Evolutionary conservation across 345 rosid species (phyloP).

Genomic region (Eucalyptus marginata): DNA sequence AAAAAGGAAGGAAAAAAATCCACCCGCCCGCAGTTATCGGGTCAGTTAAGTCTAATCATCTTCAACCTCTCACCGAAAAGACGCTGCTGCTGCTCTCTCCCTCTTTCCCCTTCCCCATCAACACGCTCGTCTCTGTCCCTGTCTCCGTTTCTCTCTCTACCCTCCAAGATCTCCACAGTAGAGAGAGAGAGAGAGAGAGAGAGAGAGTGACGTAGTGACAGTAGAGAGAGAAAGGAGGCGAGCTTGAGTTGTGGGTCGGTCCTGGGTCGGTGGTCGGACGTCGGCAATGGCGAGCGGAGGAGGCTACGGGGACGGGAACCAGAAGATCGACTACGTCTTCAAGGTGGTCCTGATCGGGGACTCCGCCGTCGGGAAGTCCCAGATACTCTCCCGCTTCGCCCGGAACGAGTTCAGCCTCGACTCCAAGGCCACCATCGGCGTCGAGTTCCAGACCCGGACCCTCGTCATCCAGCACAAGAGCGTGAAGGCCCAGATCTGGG

Average conservation of each 20-base stretch:
- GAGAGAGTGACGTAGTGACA: not conserved
- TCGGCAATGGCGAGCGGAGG: conserved; percentile 44
- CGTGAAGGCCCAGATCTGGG: conserved; percentile 99
- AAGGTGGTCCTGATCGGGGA: conserved; percentile 90
- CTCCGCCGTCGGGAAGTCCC: conserved; percentile 93
- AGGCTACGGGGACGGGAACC: conserved; percentile 36
- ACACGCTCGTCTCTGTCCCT: not conserved
- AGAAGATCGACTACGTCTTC: conserved; percentile 67
- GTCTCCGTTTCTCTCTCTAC: not conserved
- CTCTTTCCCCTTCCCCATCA: not conserved
- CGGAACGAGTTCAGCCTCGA: conserved; percentile 79
- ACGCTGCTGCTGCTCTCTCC: not conserved
- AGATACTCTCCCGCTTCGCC: conserved; percentile 73
- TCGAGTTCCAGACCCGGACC: conserved; percentile 85
- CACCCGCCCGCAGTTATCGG: not conserved
- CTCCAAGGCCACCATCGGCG: conserved; percentile 93
- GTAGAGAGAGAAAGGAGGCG: not conserved
- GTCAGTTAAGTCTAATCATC: not conserved
- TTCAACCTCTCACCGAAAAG: not conserved
- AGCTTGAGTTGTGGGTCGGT: not conserved
- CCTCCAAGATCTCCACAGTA: not conserved
- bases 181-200: not conserved
- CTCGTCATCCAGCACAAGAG: conserved; percentile 60
- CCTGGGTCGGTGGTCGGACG: not conserved
- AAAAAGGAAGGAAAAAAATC: not conserved